A percentile compares a stretch with the other conserved stretches of the same genome.
Conservation (phyloP, 352 stramenopile species). For the Globisporangium canariense region DNA sequence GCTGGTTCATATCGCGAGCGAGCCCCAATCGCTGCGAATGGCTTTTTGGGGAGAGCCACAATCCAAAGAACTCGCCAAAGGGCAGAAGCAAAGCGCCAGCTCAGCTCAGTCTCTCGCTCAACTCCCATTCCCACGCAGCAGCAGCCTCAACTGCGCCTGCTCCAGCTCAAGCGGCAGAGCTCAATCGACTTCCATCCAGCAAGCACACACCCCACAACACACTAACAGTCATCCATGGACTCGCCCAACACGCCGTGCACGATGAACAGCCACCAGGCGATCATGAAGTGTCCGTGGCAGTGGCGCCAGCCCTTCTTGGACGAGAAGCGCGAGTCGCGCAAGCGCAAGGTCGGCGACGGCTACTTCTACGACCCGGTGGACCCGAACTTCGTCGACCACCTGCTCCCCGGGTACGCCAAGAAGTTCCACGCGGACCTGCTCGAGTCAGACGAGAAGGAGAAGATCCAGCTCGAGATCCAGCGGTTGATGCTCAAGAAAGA, state of each 20-base stretch:
- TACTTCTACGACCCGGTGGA: slow-evolving; percentile 86
- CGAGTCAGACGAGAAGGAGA: slow-evolving; percentile 76
- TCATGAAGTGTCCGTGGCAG: slow-evolving; percentile 88
- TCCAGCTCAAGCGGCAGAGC: neutral
- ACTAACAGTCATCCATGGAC: slow-evolving; percentile 37
- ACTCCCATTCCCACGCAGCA: neutral
- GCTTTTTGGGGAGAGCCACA: slow-evolving; percentile 11
- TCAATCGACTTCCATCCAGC: neutral
- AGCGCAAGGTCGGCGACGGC: slow-evolving; percentile 80
- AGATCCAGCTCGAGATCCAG: slow-evolving; percentile 82
- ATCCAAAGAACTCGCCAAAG: slow-evolving; percentile 18
- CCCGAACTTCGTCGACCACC: slow-evolving; percentile 80
- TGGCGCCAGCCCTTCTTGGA: slow-evolving; percentile 85
- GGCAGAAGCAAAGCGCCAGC: slow-evolving; percentile 10
- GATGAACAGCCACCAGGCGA: slow-evolving; percentile 68
- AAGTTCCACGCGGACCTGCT: slow-evolving; percentile 70
- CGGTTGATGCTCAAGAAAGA: slow-evolving; percentile 74
- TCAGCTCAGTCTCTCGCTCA: neutral
- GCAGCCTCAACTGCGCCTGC: neutral
- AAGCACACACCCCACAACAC: neutral
- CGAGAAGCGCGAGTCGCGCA: slow-evolving; percentile 76
- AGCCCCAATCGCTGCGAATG: slow-evolving; percentile 10
- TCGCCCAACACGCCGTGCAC: slow-evolving; percentile 37
- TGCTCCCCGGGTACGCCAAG: slow-evolving; percentile 74
- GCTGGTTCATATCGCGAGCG: neutral